Evolutionary conservation across 768 basidiomycete genomes (phyloP), one percentile per base, ranked within the genome.

Genomic region (Collybia sordida): DNA sequence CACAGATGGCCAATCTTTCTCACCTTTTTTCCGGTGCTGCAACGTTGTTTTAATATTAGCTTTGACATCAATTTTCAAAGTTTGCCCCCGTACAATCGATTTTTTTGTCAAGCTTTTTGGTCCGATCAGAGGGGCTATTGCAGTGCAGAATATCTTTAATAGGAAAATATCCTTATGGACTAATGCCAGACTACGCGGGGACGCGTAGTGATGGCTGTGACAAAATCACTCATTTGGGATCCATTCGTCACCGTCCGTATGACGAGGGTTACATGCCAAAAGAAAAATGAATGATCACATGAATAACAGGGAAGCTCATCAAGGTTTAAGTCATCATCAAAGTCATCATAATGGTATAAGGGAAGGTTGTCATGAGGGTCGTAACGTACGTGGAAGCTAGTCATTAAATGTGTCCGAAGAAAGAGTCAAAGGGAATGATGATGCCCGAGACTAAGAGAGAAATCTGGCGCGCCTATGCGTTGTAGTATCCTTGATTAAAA

Each of bases 11-110:
- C 58, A 57, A 62, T 35, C 61, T 58, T 59, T 59, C 61, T 46
- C 31, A 31, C 31, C 31, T 31, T 7, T 12, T 52, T 55, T 57
- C n/a, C 49, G 54, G 47, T 50, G 34, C 46, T 65, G 67, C 74
- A 75, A 72, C 77, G 75, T 75, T 73, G 63, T 68, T 74, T 77
- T 78, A 69, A 78, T 78, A 63, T 68, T 63, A 52, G 17, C 25
- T 7, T 21, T 45, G 42, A n/a, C 37, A 22, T 42, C 36, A n/a
- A 37, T 44, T 49, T 42, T 53, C 42, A 45, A 42, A 41, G 15
- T 42, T 49, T 42, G 21, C 25, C 42, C 44, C 49, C 24, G 49
- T 31, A 31, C 31, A 31, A 31, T 44, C 34, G 15, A 22, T 38
- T 17, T 31, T 42, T 18, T 39, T 37, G 28, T 36, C 23, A 23